Evolutionary conservation across 2,329 filamentous ascomycete genomes (phyloP), one percentile per base, ranked within the genome.

Genomic region (Elsinoe fawcettii): DNA sequence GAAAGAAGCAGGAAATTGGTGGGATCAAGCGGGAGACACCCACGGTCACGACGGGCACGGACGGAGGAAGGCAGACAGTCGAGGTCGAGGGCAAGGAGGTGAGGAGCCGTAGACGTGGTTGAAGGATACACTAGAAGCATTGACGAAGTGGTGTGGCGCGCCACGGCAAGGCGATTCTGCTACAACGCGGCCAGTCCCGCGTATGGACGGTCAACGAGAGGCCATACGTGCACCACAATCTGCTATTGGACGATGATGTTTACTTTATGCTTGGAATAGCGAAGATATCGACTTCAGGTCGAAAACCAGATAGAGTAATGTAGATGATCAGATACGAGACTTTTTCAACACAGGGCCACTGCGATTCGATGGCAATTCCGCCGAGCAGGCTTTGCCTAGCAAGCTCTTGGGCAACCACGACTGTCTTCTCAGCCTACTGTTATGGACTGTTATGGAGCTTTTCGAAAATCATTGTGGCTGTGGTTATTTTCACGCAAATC

Each of bases 61-160:
- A 67, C 51, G 63, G 65, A 36, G 65, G 65, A 14, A 62, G 61
- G 51, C 63, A 59, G 59, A 63, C 58, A 22, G 46, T 67, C 1
- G 66, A 68, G 55, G 61, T 66, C 14, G 30, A 59, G 46, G 54
- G 58, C 9, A 23, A 36, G 18, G 58, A 59, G 32, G 34, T 56
- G 14, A 51, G 58, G n/a, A 59, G 44, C 36, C 47, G 58, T 8
- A 46, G 58, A 34, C 25, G 58, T 8, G 58, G 51, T 7, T 56
- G 37, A 44, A 16, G 44, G 44, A 47, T 27, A 25, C 9, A 30
- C 27, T 30, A 30, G 27, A 30, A 5, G 9, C 5, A 5, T 9
- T 30, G 27, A 9, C 27, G 5, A 30, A n/a, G n/a, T n/a, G n/a
- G n/a, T n/a, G n/a, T n/a, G n/a, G n/a, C n/a, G n/a, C n/a, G n/a